These are phyloP conservation scores for Beverwykella pulmonaria DNA, from an alignment of 495 filamentous ascomycete species.

Conservation along the genomic window DNA sequence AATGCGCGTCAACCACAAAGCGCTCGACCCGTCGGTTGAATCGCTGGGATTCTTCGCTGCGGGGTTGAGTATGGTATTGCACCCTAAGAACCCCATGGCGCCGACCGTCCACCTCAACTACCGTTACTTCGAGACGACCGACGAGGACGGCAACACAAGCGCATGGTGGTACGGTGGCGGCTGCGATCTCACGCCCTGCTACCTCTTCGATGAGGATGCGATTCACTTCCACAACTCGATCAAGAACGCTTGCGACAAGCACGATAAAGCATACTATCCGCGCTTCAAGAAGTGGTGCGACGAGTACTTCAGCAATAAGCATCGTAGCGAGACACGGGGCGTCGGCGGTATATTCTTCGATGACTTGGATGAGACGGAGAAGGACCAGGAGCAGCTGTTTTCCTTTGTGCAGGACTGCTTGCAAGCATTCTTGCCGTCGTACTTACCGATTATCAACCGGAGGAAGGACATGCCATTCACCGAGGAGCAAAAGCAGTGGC, in stretches of 20 bases:
- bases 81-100: constrained; percentile 93
- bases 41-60: constrained; percentile 92
- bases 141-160: constrained; percentile 68
- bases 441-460: constrained; percentile 82
- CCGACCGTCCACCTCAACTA: constrained; percentile 99
- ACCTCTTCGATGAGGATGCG: constrained; percentile 95
- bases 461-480: constrained; percentile 91
- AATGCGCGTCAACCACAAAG: constrained; percentile 96
- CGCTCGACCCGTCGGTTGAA: constrained; percentile 73
- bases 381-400: constrained; percentile 88
- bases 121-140: constrained; percentile 95
- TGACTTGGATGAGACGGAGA: constrained; percentile 84
- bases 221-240: constrained; percentile 94
- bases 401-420: constrained; percentile 86
- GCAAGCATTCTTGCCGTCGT: constrained; percentile 85
- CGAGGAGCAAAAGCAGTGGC: constrained; percentile 87
- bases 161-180: constrained; percentile 99
- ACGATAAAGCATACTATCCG: constrained; percentile 90
- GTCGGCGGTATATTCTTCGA: constrained; percentile 99
- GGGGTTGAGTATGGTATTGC: constrained; percentile 87
- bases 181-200: constrained; percentile 88
- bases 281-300: constrained; percentile 99
- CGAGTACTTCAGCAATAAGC: constrained; percentile 91
- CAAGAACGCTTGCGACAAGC: constrained; percentile 90
- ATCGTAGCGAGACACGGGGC: constrained; percentile 85